Evolutionary conservation across 2,329 filamentous ascomycete species (phyloP).

Genomic region (Curvularia verruculosa): DNA sequence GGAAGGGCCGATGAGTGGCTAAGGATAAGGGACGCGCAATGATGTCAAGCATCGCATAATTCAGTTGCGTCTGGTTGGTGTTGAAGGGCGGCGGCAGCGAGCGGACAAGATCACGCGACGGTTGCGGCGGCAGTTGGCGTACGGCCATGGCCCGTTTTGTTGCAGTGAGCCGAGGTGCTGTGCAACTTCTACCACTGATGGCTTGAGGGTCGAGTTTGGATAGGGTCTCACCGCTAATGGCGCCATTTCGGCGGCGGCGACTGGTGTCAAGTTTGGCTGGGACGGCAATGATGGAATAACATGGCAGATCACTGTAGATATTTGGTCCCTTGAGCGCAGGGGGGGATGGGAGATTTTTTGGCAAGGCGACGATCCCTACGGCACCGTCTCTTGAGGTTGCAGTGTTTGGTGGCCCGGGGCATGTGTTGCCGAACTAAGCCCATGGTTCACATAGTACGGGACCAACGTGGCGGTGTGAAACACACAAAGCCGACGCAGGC

Average conservation of each 20-base stretch:
- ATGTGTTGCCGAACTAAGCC: conserved; percentile 15
- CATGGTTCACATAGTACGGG: conserved; percentile 16
- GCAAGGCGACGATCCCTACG: neutral
- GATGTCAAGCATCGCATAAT: conserved; percentile 12
- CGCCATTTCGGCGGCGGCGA: conserved; percentile 12
- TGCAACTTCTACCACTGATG: neutral
- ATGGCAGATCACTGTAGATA: neutral
- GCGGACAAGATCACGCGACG: conserved; percentile 2
- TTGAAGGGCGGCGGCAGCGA: conserved; percentile 1
- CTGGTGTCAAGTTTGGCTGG: neutral
- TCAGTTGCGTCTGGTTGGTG: conserved; percentile 1
- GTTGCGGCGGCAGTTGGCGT: conserved; percentile 10
- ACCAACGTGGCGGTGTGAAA: conserved; percentile 31
- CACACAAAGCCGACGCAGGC: conserved; percentile 31
- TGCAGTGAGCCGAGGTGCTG: conserved; percentile 1
- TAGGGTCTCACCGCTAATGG: conserved; percentile 19
- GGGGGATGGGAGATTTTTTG: neutral
- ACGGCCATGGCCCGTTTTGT: neutral
- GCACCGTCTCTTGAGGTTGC: neutral
- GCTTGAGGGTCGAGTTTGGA: neutral
- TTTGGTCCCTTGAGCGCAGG: neutral
- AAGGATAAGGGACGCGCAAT: conserved; percentile 5
- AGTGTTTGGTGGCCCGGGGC: conserved; percentile 12
- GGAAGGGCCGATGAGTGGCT: conserved; percentile 9
- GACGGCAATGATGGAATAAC: neutral